Evolutionary conservation across 768 basidiomycete genomes (phyloP).

Genomic region (Heimioporus sp.): DNA sequence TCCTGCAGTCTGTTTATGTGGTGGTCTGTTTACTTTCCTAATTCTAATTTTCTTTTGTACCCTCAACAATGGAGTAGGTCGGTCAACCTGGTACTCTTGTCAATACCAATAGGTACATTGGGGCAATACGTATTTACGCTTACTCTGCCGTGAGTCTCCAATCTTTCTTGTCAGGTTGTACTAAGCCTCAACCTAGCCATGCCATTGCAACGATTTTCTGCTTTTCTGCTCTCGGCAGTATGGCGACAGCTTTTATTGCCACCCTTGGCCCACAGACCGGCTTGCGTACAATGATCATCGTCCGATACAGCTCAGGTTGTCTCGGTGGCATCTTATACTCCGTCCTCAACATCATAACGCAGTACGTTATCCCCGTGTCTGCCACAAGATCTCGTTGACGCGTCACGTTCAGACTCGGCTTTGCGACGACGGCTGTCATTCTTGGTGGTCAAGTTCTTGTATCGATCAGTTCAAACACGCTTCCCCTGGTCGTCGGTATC

Average conservation of each 20-base stretch:
- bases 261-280: conserved; percentile 53
- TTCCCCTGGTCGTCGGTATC: conserved; percentile 48
- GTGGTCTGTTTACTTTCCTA: conserved; percentile 30
- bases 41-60: neutral
- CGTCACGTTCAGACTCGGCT: conserved; percentile 38
- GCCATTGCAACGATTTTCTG: conserved; percentile 43
- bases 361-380: conserved; percentile 22
- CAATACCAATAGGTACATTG: conserved; percentile 50
- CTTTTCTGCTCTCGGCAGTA: conserved; percentile 44
- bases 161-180: neutral
- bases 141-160: conserved; percentile 39
- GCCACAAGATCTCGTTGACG: neutral
- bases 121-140: conserved; percentile 48
- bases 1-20: conserved; percentile 41
- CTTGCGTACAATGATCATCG: conserved; percentile 53
- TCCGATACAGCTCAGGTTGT: conserved; percentile 48
- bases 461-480: conserved; percentile 41
- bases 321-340: conserved; percentile 49
- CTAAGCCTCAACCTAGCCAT: conserved; percentile 30
- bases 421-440: conserved; percentile 47
- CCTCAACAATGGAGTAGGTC: conserved; percentile 32
- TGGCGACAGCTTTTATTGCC: conserved; percentile 48
- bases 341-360: conserved; percentile 52
- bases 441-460: conserved; percentile 52
- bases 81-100: conserved; percentile 46